Conservation (phyloP, 768 basidiomycete genomes). For the Agrocybe chaxingu region DNA sequence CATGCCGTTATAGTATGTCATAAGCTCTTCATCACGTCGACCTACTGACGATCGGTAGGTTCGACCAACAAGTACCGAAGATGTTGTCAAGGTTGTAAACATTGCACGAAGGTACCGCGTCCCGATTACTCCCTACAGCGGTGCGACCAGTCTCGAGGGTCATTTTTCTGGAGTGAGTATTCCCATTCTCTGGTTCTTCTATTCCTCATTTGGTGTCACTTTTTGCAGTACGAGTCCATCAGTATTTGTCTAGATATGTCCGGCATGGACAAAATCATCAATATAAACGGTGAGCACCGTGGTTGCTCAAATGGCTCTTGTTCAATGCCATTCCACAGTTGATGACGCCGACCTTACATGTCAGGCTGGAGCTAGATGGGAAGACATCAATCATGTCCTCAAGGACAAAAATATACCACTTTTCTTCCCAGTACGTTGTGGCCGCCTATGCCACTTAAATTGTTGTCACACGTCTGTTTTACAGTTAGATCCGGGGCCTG, state of each 20-base stretch:
- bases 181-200: background rate
- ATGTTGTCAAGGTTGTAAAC: slow-evolving; percentile 79
- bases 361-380: slow-evolving; percentile 77
- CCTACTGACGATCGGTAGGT: slow-evolving; percentile 34
- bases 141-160: slow-evolving; percentile 85
- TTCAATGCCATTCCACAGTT: slow-evolving; percentile 33
- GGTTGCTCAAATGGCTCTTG: background rate
- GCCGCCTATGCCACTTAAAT: background rate
- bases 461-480: background rate
- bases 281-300: slow-evolving; percentile 57
- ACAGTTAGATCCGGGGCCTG: slow-evolving; percentile 71
- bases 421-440: slow-evolving; percentile 74
- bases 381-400: slow-evolving; percentile 69
- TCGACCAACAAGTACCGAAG: slow-evolving; percentile 64
- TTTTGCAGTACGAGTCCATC: slow-evolving; percentile 39
- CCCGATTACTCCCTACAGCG: slow-evolving; percentile 79
- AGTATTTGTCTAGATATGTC: slow-evolving; percentile 85
- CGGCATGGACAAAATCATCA: slow-evolving; percentile 77
- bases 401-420: slow-evolving; percentile 68
- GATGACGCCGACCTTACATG: slow-evolving; percentile 72
- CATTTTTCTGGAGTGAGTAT: slow-evolving; percentile 71
- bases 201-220: slow-evolving; percentile 13
- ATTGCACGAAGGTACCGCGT: slow-evolving; percentile 70
- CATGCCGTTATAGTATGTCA: slow-evolving; percentile 47
- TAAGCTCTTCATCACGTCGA: background rate